Evolutionary conservation across 768 basidiomycete species (phyloP).

Genomic region (Filobasidium wieringae): DNA sequence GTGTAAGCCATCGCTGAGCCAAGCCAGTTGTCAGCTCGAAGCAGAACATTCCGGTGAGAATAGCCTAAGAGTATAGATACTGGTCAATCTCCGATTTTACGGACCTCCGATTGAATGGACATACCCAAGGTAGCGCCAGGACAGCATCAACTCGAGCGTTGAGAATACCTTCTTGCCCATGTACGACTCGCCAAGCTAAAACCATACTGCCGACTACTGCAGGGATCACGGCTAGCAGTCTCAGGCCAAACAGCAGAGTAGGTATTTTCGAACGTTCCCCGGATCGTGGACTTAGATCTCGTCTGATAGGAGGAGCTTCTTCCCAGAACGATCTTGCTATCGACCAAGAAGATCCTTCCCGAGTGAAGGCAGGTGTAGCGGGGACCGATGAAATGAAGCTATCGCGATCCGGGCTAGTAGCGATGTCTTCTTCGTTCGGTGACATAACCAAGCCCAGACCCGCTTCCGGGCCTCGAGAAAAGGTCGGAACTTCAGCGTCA

Average conservation of each 20-base stretch:
- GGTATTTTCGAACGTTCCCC: conserved; percentile 12
- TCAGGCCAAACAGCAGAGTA: conserved; percentile 20
- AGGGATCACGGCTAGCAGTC: conserved; percentile 33
- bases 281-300: too few species aligned
- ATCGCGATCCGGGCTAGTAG: too few species aligned
- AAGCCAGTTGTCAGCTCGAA: conserved; percentile 78
- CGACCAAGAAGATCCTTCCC: too few species aligned
- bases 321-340: not conserved
- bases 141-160: conserved; percentile 21
- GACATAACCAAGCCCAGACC: too few species aligned
- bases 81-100: not conserved
- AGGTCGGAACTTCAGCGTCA: too few species aligned
- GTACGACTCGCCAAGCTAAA: conserved; percentile 8
- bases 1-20: conserved; percentile 74
- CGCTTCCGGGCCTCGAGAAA: too few species aligned
- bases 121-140: conserved; percentile 33
- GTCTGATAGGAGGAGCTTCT: not conserved
- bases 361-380: too few species aligned
- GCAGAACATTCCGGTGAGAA: conserved; percentile 81
- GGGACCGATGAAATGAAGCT: too few species aligned
- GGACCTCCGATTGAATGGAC: conserved; percentile 3
- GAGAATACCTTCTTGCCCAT: conserved; percentile 20
- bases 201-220: conserved; percentile 6
- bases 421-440: too few species aligned
- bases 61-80: conserved; percentile 45